Evolutionary conservation across 768 basidiomycete species (phyloP), one percentile per base, ranked within the genome.

Genomic region (Amanita pseudoporphyria): DNA sequence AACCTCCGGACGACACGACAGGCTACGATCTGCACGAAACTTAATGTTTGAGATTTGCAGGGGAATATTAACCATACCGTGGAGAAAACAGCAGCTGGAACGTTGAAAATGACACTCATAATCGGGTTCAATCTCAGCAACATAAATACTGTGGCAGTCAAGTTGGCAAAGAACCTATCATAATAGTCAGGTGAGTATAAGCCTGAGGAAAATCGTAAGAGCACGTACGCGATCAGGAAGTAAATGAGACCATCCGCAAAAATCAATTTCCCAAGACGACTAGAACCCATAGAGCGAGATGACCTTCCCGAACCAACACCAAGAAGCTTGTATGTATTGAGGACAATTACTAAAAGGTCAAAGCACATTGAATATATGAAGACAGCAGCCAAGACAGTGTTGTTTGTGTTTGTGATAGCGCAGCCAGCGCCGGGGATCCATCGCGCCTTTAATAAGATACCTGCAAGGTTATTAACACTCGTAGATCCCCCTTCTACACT

Each of bases 331-430:
- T 74, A 78, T 10, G 72, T 75, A 32, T 76, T 84, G 54, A 87
- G 63, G 21, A 67, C 52, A 39, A 86, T 70, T 33, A 85, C 81
- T 24, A 73, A 51, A 18, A 83, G 65, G 59, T 87, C 85, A 58
- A 87, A 84, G 58, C 70, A 68, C 85, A 87, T 87, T 26, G 83
- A 79, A 56, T 87, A 87, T 28, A 85, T 81, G 62, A 85, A 87
- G 3, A 81, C 81, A 2, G 80, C 78, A 4, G 81, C 79, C 28
- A 86, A 72, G 45, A 84, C 64, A 7, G 61, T 77, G 60, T 78
- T 86, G 59, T 81, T 76, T 6, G 82, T 82, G 26, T 73, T 58
- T 1, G 71, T 68, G 49, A 87, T 83, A 1, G 67, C 65, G 58
- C 84, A 87, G 0, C 69, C 67, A 9, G 58, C 46, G 2, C 61